Evolutionary conservation across 768 basidiomycete species (phyloP).

Genomic region (Hortiboletus campestris): DNA sequence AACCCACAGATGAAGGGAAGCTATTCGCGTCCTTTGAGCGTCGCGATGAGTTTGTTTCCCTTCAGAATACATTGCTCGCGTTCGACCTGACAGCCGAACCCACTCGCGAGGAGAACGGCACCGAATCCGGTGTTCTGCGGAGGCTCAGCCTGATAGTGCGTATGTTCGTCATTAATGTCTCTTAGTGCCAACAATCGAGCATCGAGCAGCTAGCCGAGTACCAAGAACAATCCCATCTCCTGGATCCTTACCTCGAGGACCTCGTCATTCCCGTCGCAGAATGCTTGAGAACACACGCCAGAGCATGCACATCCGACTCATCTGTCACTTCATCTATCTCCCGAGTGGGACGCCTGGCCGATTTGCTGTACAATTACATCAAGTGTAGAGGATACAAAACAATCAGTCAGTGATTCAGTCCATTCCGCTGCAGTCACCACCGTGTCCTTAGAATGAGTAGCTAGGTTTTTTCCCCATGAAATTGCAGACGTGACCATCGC

Average conservation of each 20-base stretch:
- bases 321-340: slow-evolving; percentile 28
- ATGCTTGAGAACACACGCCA: slow-evolving; percentile 55
- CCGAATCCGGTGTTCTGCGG: slow-evolving; percentile 41
- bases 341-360: slow-evolving; percentile 53
- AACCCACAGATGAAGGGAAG: slow-evolving; percentile 40
- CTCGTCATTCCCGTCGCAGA: slow-evolving; percentile 77
- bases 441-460: slow-evolving; percentile 43
- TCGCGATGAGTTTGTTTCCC: slow-evolving; percentile 53
- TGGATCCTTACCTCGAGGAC: slow-evolving; percentile 84
- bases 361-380: slow-evolving; percentile 73
- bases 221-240: slow-evolving; percentile 88
- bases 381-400: slow-evolving; percentile 91
- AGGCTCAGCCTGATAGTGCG: slow-evolving; percentile 54
- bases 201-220: slow-evolving; percentile 73
- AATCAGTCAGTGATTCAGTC: slow-evolving; percentile 61
- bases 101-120: slow-evolving; percentile 40
- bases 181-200: not conserved
- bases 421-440: not conserved
- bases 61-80: slow-evolving; percentile 51
- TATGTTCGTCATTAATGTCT: slow-evolving; percentile 10
- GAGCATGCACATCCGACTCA: slow-evolving; percentile 33
- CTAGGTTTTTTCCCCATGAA: slow-evolving; percentile 92
- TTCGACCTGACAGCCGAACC: slow-evolving; percentile 46
- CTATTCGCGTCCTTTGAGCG: slow-evolving; percentile 59
- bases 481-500: slow-evolving; percentile 78